phyloP scores from a whole-genome alignment of 2,329 filamentous ascomycete genomes.

The Paracamarosporium sp. region DNA sequence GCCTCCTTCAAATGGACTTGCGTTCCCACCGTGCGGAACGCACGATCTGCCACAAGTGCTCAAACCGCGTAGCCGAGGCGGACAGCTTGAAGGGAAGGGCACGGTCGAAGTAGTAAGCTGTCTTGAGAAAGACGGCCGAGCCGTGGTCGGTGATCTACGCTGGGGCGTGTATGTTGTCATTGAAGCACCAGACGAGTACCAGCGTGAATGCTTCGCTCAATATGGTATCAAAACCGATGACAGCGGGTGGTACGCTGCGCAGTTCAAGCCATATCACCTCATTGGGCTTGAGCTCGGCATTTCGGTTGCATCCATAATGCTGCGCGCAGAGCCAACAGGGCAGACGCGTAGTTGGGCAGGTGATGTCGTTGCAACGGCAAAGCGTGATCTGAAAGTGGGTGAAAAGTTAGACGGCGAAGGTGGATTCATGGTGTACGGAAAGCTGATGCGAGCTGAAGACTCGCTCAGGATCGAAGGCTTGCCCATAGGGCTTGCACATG shows the following conservation, averaged over 20 bases:
- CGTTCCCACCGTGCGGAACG: conserved; percentile 54
- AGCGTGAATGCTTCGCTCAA: conserved; percentile 53
- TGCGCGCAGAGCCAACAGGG: conserved; percentile 54
- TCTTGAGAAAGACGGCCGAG: conserved; percentile 52
- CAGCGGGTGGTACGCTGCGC: conserved; percentile 51
- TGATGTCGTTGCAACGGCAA: conserved; percentile 57
- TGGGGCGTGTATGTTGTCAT: conserved; percentile 57
- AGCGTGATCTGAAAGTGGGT: conserved; percentile 52
- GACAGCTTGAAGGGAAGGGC: conserved; percentile 49
- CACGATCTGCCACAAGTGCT: conserved; percentile 52
- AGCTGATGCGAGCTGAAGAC: conserved; percentile 49
- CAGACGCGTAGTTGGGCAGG: conserved; percentile 53
- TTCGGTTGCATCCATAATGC: conserved; percentile 54
- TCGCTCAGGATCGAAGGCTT: conserved; percentile 52
- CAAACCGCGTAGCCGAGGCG: conserved; percentile 51
- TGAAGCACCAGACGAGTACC: conserved; percentile 51
- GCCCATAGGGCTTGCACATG: conserved; percentile 53
- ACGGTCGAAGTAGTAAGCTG: conserved; percentile 56
- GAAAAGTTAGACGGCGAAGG: conserved; percentile 56
- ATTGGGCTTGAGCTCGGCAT: conserved; percentile 57
- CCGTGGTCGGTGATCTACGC: conserved; percentile 49
- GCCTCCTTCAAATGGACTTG: conserved; percentile 49
- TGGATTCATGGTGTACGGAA: conserved; percentile 55
- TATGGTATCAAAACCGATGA: conserved; percentile 55
- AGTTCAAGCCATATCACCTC: conserved; percentile 57